Evolutionary conservation across 257 asterid species (phyloP).

Genomic region (Solanum tarapatanum): DNA sequence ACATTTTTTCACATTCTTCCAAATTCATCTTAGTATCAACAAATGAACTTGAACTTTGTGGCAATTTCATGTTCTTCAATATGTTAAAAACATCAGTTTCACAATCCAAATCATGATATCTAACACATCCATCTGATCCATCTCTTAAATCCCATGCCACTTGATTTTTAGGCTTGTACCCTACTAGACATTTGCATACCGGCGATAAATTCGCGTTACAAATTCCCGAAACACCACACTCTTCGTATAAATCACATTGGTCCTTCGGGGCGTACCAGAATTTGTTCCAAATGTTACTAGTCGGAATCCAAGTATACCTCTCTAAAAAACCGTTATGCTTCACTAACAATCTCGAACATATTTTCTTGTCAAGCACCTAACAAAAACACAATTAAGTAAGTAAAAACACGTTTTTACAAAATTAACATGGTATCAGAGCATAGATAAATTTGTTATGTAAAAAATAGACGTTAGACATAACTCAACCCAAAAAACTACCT

Average conservation of each 20-base stretch:
- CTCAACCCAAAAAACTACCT: not conserved
- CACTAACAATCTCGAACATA: slow-evolving; percentile 39
- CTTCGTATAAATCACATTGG: slow-evolving; percentile 20
- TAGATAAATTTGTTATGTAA: not conserved
- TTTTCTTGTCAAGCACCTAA: slow-evolving; percentile 15
- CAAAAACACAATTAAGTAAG: not conserved
- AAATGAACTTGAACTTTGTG: slow-evolving; percentile 33
- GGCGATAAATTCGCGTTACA: slow-evolving; percentile 11
- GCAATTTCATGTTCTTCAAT: slow-evolving; percentile 43
- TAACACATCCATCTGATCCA: slow-evolving; percentile 24
- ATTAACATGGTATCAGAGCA: not conserved
- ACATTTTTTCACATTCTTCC: slow-evolving; percentile 13
- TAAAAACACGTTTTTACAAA: not conserved
- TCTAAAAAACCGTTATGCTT: slow-evolving; percentile 17
- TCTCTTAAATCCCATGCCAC: slow-evolving; percentile 10
- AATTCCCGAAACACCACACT: slow-evolving; percentile 25
- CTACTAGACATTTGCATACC: slow-evolving; percentile 24
- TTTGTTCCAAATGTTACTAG: slow-evolving; percentile 31
- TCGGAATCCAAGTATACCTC: slow-evolving; percentile 44
- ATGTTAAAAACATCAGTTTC: slow-evolving; percentile 27
- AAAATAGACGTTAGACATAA: fast-evolving
- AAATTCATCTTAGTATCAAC: slow-evolving; percentile 26
- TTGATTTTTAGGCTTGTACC: slow-evolving; percentile 24
- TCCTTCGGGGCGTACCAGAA: slow-evolving; percentile 55
- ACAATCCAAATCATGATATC: slow-evolving; percentile 31